A percentile compares a stretch with the other conserved stretches of the same genome.
These are phyloP conservation scores for Boechera divaricarpa DNA, from an alignment of 345 rosid genomes.

Conservation along the genomic window DNA sequence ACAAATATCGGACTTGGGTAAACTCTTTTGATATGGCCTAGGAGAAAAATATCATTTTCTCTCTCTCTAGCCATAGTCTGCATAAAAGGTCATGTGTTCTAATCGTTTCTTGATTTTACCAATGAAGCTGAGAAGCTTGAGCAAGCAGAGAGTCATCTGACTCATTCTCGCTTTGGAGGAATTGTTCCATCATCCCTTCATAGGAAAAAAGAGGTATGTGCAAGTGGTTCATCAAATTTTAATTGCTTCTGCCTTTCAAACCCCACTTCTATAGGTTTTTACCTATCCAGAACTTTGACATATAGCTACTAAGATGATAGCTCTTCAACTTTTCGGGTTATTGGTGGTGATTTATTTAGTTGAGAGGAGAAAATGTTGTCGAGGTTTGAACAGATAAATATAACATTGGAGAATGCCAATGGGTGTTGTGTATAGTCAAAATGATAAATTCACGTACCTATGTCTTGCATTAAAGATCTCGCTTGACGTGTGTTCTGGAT, in stretches of 20 bases:
- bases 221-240: background rate
- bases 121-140: conserved; percentile 92
- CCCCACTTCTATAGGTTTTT: background rate
- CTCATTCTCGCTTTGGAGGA: conserved; percentile 80
- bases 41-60: background rate
- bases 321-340: conserved; percentile 12
- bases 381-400: background rate
- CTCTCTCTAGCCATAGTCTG: background rate
- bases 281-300: background rate
- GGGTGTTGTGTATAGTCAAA: conserved; percentile 1
- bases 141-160: conserved; percentile 87
- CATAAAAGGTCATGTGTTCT: background rate
- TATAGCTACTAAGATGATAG: background rate
- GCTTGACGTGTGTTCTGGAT: conserved; percentile 14
- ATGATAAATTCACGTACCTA: background rate
- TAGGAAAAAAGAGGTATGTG: conserved; percentile 84
- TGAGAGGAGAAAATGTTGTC: conserved; percentile 5
- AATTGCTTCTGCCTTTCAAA: background rate
- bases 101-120: conserved; percentile 14
- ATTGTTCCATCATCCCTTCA: conserved; percentile 63
- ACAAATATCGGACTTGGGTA: conserved; percentile 98
- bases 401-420: background rate
- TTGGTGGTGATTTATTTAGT: background rate
- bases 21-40: conserved; percentile 21
- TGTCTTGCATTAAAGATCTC: conserved; percentile 1